Conservation (phyloP, 495 filamentous ascomycete genomes). For the Sordaria brevicollis region DNA sequence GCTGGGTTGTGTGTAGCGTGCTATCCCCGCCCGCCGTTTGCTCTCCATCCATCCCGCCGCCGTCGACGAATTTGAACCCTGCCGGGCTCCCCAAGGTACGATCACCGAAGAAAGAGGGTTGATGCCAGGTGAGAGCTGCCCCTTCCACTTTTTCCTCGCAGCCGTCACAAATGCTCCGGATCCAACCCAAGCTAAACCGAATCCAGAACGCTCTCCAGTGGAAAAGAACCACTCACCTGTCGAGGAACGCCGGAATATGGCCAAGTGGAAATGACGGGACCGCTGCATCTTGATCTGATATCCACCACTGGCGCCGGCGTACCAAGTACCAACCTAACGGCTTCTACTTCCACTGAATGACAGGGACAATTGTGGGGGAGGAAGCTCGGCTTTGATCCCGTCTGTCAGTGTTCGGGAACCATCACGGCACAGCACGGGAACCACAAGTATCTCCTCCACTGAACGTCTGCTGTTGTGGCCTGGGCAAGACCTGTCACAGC, state of each 20-base stretch:
- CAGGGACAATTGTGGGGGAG: not conserved
- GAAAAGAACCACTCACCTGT: not conserved
- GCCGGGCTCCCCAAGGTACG: not conserved
- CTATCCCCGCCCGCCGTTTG: not conserved
- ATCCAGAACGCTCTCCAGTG: not conserved
- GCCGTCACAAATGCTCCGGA: slow-evolving; percentile 16
- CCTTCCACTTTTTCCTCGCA: not conserved
- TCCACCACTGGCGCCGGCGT: not conserved
- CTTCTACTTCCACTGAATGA: not conserved
- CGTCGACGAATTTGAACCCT: not conserved
- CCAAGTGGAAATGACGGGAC: slow-evolving; percentile 7
- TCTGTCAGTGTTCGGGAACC: not conserved
- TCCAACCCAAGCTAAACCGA: not conserved
- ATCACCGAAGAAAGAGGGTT: not conserved
- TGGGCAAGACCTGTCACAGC: not conserved
- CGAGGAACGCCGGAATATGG: slow-evolving; percentile 1
- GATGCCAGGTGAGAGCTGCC: not conserved
- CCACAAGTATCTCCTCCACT: not conserved
- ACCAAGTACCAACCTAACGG: no score
- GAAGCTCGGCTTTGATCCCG: not conserved
- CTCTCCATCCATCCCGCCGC: not conserved
- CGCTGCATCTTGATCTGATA: not conserved
- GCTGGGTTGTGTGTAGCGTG: not conserved
- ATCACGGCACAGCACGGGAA: not conserved
- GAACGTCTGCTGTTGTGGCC: not conserved